Evolutionary conservation across 2,329 filamentous ascomycete species (phyloP), one percentile per base, ranked within the genome.

Genomic region (Colletotrichum theobromicola): DNA sequence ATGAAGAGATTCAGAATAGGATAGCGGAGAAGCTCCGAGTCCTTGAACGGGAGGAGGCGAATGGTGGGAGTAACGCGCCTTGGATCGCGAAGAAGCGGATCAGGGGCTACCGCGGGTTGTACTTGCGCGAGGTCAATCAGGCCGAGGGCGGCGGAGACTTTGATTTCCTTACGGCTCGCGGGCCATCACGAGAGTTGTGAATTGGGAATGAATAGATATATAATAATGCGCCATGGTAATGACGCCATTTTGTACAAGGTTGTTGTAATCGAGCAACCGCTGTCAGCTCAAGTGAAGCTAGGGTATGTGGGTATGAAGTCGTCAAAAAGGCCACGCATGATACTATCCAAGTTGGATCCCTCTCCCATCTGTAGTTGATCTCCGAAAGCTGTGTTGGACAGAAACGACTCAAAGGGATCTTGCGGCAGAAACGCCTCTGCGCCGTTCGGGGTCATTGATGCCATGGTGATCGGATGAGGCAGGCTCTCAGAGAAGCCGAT

Each of bases 1-100:
- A 94, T 5, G 92, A 92, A 72, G 94, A 97, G 83, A 90, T 98
- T 63, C 82, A 86, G 67, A 83, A 81, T 74, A 87, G 95, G 71
- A 83, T 93, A 76, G 85, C 85, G 72, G 88, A 87, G 76, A 95
- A 94, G 90, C 55, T 65, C 13, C 57, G 66, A 7, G 53, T 26
- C 0, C 30, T 75, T 5, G 42, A 28, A 2, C 90, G 88, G 75
- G 84, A 87, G 61, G 77, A 78, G 18, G 77, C 81, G 53, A 75
- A 79, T 37, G 76, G 79, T 18, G 78, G 79, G 12, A 75, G 63
- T 64, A 75, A 78, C 37, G 77, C 72, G 15, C 78, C 81, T 5
- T 86, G 84, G 85, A 78, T 79, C 16, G 79, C 79, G 15, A 84
- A 85, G 70, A 80, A 82, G 61, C 79, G 73, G 5, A 86, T 83